Base-by-base conservation (phyloP, 176 grass and related monocot species). In the Triticum turgidum region DNA sequence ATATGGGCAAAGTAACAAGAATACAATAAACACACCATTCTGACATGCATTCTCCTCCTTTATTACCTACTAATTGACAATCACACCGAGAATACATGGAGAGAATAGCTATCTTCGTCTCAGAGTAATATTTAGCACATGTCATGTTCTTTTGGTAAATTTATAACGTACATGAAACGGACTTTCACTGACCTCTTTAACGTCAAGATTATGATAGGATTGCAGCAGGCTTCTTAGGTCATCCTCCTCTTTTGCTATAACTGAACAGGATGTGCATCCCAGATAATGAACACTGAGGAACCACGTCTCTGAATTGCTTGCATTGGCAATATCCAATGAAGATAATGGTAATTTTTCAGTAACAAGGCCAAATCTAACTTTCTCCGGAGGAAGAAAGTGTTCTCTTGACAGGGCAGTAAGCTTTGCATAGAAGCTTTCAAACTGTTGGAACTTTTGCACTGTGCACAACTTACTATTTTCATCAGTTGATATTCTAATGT, bases 361-460 rank as follows among this genome's bases (percentile, higher is more conserved):
- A 84, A 98, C 83, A 69, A 95, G 41, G 21, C 93, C 83, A 90
- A 92, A 98, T 86, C 88, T 94, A 65, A 92, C 86, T 76, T 82
- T 95, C 77, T 95, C 93, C 83, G 88, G 88, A 82, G 93, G 88
- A 65, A 94, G 84, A 94, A 98, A 92, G 81, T 91, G 73, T 73
- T 98, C 96, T 85, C 90, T 98, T 86, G 91, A 88, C 85, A 92
- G 67, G 81, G 88, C 80, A 90, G 78, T 88, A 85, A 98, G 91
- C 65, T 92, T 91, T 66, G 51, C 66, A 68, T 91, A 95, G 86
- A 98, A 92, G 77, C 76, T 79, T 90, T 88, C 83, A 68, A 98
- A 98, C 58, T 89, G 80, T 76, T 91, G 78, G 85, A 98, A 95
- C 65, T 88, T 94, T 86, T 89, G 80, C 65, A 29, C 17, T 84